phyloP scores from a whole-genome alignment of 169 alveolate species.

The Plasmodium cynomolgi region DNA sequence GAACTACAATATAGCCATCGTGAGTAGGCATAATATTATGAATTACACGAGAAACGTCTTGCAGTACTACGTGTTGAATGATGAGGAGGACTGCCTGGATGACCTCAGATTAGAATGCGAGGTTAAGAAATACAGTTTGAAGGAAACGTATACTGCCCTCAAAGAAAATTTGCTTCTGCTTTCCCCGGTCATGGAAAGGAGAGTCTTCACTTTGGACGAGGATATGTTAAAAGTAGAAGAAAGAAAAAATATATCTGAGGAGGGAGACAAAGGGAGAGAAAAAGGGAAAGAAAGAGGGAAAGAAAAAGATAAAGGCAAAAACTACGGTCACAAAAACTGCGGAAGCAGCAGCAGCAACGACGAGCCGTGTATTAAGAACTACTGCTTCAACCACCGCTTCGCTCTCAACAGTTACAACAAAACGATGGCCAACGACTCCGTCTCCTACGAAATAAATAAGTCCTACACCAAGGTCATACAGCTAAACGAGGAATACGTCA shows the following conservation, averaged over 20 bases:
- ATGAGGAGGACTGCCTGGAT: constrained; percentile 19
- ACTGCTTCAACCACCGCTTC: constrained; percentile 50
- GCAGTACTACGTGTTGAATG: constrained; percentile 19
- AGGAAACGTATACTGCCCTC: background rate
- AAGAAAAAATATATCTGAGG: background rate
- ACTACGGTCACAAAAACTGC: background rate
- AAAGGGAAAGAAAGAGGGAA: background rate
- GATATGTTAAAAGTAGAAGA: constrained; percentile 3
- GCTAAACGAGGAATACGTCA: constrained; percentile 32
- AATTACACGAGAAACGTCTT: constrained; percentile 26
- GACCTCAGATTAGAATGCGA: constrained; percentile 11
- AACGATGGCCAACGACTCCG: background rate
- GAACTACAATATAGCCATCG: constrained; percentile 5
- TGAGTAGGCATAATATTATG: constrained; percentile 27
- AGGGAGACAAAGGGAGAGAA: background rate
- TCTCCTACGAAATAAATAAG: constrained; percentile 3
- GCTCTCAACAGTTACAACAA: background rate
- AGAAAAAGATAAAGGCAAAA: background rate
- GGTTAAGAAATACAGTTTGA: constrained; percentile 19
- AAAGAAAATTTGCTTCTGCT: constrained; percentile 20
- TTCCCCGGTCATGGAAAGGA: background rate
- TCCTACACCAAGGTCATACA: constrained; percentile 15
- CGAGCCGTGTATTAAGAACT: constrained; percentile 25
- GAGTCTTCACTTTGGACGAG: background rate
- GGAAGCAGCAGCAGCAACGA: background rate